Evolutionary conservation across 1,139 yeast genomes (phyloP).

Genomic region (Candida pseudocylindracea): DNA sequence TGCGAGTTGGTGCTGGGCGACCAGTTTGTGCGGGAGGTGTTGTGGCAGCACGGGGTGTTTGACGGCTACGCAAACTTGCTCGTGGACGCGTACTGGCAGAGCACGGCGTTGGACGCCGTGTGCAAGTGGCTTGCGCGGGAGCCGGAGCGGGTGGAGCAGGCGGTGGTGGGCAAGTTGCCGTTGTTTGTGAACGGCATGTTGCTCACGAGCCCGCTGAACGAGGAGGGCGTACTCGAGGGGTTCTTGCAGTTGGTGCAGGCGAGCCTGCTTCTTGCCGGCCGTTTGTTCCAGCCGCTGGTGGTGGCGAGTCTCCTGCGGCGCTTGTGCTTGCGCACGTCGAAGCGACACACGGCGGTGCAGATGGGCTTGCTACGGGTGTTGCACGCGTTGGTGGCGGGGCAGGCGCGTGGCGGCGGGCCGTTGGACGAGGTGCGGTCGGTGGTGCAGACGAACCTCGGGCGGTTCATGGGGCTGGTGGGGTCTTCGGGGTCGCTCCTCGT

Average conservation of each 20-base stretch:
- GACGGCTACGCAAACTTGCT: slow-evolving; percentile 23
- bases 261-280: slow-evolving; percentile 6
- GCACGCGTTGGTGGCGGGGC: not conserved
- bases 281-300: slow-evolving; percentile 10
- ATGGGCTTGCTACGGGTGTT: slow-evolving; percentile 2
- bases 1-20: slow-evolving; percentile 39
- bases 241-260: slow-evolving; percentile 13
- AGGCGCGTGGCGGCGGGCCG: not conserved
- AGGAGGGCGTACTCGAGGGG: slow-evolving; percentile 18
- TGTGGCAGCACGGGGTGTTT: slow-evolving; percentile 19
- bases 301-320: slow-evolving; percentile 11
- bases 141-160: slow-evolving; percentile 8
- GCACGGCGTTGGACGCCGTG: slow-evolving; percentile 41
- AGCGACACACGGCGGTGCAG: slow-evolving; percentile 7
- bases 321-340: slow-evolving; percentile 9
- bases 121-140: slow-evolving; percentile 10
- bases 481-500: too few species aligned
- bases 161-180: slow-evolving; percentile 8
- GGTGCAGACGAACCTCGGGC: too few species aligned
- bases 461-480: too few species aligned
- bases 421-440: not conserved
- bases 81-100: slow-evolving; percentile 48
- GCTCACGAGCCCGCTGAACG: slow-evolving; percentile 15
- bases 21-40: slow-evolving; percentile 12
- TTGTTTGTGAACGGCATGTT: slow-evolving; percentile 18